Percentiles rank a stretch among this genome's conserved stretches.
Conservation (phyloP, 768 basidiomycete species). For the Leccinum imitatum region DNA sequence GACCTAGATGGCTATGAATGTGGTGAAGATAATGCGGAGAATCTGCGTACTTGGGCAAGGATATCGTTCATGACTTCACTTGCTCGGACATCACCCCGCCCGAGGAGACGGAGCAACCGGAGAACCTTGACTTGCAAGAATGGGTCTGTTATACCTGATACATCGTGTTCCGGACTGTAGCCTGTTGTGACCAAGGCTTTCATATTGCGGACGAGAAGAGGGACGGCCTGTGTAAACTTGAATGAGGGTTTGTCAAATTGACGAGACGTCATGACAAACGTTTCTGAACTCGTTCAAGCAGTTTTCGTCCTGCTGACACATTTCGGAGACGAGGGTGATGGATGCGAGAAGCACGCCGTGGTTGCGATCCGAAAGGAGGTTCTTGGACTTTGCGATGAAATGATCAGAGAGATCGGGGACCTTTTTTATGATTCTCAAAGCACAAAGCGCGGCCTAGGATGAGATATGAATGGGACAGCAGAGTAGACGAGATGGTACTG, state of each 20-base stretch:
- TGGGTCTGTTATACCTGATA: constrained; percentile 98
- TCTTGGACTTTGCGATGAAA: constrained; percentile 84
- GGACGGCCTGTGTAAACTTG: constrained; percentile 66
- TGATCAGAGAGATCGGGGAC: constrained; percentile 96
- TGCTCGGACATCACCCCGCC: constrained; percentile 78
- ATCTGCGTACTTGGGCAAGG: constrained; percentile 72
- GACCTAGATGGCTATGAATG: constrained; percentile 51
- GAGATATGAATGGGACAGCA: not conserved
- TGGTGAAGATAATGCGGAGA: not conserved
- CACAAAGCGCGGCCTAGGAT: constrained; percentile 87
- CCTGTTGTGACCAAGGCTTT: constrained; percentile 95
- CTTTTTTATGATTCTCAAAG: constrained; percentile 89
- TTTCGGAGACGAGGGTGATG: constrained; percentile 92
- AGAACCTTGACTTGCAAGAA: constrained; percentile 94
- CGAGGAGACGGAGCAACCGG: constrained; percentile 84
- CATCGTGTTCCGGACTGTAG: constrained; percentile 98
- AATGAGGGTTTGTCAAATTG: constrained; percentile 7
- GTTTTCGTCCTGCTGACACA: constrained; percentile 77
- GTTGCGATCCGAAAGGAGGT: constrained; percentile 91
- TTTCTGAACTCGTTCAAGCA: constrained; percentile 87
- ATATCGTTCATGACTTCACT: constrained; percentile 99
- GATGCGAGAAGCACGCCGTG: constrained; percentile 95
- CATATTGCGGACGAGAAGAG: constrained; percentile 89
- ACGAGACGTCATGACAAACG: constrained; percentile 44
- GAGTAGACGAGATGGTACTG: not conserved